Evolutionary conservation across 2,329 filamentous ascomycete genomes (phyloP).

Genomic region (Monosporascus sp.): DNA sequence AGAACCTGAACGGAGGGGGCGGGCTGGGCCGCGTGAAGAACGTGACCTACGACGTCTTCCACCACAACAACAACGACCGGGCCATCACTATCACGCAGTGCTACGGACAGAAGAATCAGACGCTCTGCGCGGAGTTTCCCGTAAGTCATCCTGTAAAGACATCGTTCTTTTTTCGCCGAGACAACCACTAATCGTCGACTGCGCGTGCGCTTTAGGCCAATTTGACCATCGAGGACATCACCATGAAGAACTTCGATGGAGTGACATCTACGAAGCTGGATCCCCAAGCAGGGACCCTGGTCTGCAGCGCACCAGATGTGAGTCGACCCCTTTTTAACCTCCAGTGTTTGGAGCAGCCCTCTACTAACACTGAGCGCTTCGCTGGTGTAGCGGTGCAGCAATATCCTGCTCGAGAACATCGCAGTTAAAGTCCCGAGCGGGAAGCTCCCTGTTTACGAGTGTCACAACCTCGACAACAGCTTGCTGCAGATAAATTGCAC

Average conservation of each 20-base stretch:
- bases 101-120: constrained; percentile 42
- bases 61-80: constrained; percentile 58
- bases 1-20: constrained; percentile 61
- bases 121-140: constrained; percentile 32
- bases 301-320: constrained; percentile 16
- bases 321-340: neutral
- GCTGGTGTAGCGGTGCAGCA: constrained; percentile 9
- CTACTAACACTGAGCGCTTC: neutral
- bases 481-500: constrained; percentile 11
- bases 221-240: constrained; percentile 15
- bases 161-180: neutral
- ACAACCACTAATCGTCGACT: neutral
- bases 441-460: constrained; percentile 12
- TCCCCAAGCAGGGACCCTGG: constrained; percentile 12
- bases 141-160: constrained; percentile 3
- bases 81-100: constrained; percentile 62
- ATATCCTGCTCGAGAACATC: constrained; percentile 13
- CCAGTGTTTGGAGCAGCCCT: neutral
- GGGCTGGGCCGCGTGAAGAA: constrained; percentile 56
- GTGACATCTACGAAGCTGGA: constrained; percentile 11
- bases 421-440: constrained; percentile 12
- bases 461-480: constrained; percentile 12
- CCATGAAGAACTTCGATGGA: constrained; percentile 15
- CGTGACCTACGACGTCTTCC: constrained; percentile 60
- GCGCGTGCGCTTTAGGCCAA: constrained; percentile 6